phyloP scores from a whole-genome alignment of 2,329 filamentous ascomycete species.

The Sporothrix globosa region DNA sequence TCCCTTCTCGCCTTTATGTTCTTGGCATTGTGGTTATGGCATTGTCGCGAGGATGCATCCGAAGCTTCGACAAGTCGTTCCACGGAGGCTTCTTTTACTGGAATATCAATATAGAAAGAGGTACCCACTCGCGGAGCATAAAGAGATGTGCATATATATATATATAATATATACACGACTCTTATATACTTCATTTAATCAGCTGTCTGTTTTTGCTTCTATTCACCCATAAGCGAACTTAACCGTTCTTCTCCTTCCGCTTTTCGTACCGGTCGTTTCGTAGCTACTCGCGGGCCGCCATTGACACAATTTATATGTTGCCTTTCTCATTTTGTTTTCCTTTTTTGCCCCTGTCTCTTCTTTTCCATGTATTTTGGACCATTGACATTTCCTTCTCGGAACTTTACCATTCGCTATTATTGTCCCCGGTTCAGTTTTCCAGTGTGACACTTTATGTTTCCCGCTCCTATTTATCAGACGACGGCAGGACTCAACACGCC shows the following conservation, averaged over 20 bases:
- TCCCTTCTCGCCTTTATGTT: neutral
- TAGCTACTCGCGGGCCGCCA: neutral
- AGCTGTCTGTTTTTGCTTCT: conserved; percentile 4
- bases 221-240: conserved; percentile 25
- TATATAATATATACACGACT: neutral
- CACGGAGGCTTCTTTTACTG: neutral
- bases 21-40: neutral
- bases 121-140: conserved; percentile 7
- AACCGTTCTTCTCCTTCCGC: conserved; percentile 27
- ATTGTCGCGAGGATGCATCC: conserved; percentile 27
- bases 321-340: neutral
- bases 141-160: no score
- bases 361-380: neutral
- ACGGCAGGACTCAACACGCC: neutral
- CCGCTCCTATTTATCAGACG: conserved; percentile 10
- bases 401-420: conserved; percentile 8
- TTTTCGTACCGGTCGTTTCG: neutral
- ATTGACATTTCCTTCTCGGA: neutral
- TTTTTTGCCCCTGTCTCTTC: neutral
- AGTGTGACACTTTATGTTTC: neutral
- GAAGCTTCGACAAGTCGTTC: conserved; percentile 19
- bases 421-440: conserved; percentile 12
- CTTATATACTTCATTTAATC: neutral
- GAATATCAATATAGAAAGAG: neutral
- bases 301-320: neutral